Evolutionary conservation across 1,139 yeast species (phyloP), one percentile per base, ranked within the genome.

Genomic region (Debaryomyces sp.): DNA sequence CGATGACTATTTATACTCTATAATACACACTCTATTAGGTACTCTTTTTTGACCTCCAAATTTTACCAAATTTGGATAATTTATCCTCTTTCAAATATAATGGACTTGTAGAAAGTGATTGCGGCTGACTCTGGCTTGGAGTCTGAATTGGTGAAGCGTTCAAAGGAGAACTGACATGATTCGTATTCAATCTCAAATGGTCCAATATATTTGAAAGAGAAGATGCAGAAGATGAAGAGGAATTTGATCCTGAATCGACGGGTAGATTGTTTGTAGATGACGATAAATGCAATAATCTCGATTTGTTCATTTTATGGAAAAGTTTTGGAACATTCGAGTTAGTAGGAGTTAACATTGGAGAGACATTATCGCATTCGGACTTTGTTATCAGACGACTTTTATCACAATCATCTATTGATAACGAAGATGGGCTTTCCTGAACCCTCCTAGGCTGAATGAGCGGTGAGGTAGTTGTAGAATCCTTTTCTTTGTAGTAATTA

Each of bases 181-280:
- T 44, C 13, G 46, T 36, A 13, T 50, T 47, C 15, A 53, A 23
- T 50, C 64, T 67, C 44, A 68, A 57, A 45, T 68, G 71, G 15
- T 70, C 70, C 46, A 68, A 58, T 27, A 69, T 49, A 50, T 62
- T 67, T 13, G 68, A 54, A 13, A 67, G 50, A 6, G 73, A 62
- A 6, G 63, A 52, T 10, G 68, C 54, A 2, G 68, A 59, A n/a
- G 54, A 41, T 32, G 47, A 48, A 2, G 56, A 40, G 18, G 54
- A 44, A 17, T 35, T 36, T 10, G 48, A 33, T 30, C 23, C 43
- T 18, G 44, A 37, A 4, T 30, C 41, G 2, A 17, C n/a, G 9
- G 46, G 47, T 18, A 33, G 26, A 18, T 22, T 40, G 26, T 39
- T 36, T 23, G 48, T 13, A 4, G 48, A 41, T 10, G 44, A 42